Base-by-base conservation (phyloP, 2,329 filamentous ascomycete genomes). In the Chaetomium globosum region DNA sequence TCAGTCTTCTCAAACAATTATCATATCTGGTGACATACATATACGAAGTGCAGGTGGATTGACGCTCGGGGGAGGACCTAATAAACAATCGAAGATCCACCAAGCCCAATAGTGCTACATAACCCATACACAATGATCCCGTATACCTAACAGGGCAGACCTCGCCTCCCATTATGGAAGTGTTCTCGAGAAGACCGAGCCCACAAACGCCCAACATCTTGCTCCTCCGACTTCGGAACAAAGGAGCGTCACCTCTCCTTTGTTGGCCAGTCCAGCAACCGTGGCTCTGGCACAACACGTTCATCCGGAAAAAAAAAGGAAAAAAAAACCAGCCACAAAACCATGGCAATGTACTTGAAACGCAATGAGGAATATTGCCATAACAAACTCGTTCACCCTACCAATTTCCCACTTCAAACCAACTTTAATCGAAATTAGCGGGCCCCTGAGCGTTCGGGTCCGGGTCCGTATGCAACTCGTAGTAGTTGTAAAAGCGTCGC, bases 401-500 rank as follows among this genome's bases (percentile, higher is more conserved):
- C 19, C 21, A 13, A 39, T 39, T 19, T 4, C 36, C 36, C 36
- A 13, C 3, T 39, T 19, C 36, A 16, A 39, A 39, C 2, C 36
- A 39, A 39, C 13, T 43, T 65, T 78, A 85, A 74, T 86, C 78
- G 72, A 86, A 87, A 55, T 79, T 75, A 7, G 81, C 83, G 3
- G 79, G 80, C 4, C 83, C 85, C 67, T 81, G 80, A 0, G 80
- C 80, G 52, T 79, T 79, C 12, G 78, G 69, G 56, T 81, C 78
- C 2, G 80, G 77, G 55, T 84, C 83, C 46, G 70, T 72, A 59
- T 84, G 80, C 33, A 82, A 78, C 70, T 87, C 80, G 69, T 84
- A 87, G 71, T 82, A 87, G 66, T 76, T 81, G 63, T 79, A 76
- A 72, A 82, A 83, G 59, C 76, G 74, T 61, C 80, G 76, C 71